Evolutionary conservation across 768 basidiomycete genomes (phyloP).

Genomic region (Dacryopinax spathularia): DNA sequence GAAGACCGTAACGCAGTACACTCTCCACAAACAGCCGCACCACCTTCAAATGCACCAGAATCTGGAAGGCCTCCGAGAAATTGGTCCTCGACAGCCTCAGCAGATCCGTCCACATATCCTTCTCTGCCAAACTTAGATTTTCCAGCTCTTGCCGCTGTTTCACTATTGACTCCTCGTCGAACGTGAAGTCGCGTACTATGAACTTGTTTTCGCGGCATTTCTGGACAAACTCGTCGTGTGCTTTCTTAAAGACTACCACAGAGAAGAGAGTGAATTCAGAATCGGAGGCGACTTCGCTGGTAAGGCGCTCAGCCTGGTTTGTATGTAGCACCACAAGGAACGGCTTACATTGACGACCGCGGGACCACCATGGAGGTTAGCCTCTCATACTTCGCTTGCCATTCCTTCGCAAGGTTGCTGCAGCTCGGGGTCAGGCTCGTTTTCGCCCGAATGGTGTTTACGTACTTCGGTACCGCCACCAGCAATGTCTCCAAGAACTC

Average conservation of each 20-base stretch:
- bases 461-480: slow-evolving; percentile 88
- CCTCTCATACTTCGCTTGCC: slow-evolving; percentile 79
- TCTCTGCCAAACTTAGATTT: slow-evolving; percentile 71
- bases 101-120: slow-evolving; percentile 94
- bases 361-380: slow-evolving; percentile 84
- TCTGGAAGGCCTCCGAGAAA: slow-evolving; percentile 92
- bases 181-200: slow-evolving; percentile 87
- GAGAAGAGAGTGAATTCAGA: slow-evolving; percentile 77
- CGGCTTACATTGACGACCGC: slow-evolving; percentile 64
- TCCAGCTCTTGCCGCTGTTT: slow-evolving; percentile 73
- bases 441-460: slow-evolving; percentile 1
- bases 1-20: slow-evolving; percentile 87
- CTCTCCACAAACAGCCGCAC: slow-evolving; percentile 87
- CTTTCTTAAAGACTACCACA: slow-evolving; percentile 78
- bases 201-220: slow-evolving; percentile 97
- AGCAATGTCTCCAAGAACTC: slow-evolving; percentile 88
- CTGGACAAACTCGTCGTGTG: slow-evolving; percentile 84
- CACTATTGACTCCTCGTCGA: slow-evolving; percentile 62
- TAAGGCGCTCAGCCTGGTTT: not conserved
- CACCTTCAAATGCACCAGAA: slow-evolving; percentile 85
- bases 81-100: slow-evolving; percentile 82
- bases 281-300: slow-evolving; percentile 63
- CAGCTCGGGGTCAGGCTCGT: not conserved
- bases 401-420: slow-evolving; percentile 72
- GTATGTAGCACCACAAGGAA: not conserved